Base-by-base conservation (phyloP, 805 yeast genomes). In the Lachancea kluyveri region DNA sequence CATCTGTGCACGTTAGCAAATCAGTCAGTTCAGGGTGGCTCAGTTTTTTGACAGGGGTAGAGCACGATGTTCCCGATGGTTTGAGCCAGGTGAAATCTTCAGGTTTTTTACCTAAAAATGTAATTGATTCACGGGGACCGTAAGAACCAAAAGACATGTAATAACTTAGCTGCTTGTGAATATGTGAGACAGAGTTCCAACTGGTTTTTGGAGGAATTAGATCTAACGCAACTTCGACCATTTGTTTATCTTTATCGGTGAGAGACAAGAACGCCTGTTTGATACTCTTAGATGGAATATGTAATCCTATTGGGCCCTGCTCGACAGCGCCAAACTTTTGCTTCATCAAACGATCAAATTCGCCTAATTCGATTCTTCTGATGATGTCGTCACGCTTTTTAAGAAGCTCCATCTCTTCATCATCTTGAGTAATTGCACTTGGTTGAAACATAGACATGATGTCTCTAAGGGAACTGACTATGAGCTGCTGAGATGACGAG, bases 111-210 rank as follows among this genome's bases (percentile, higher is more conserved):
- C 52, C 35, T 60, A 63, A 62, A 73, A 64, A 41, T 64, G 64
- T 56, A 34, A 79, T 68, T 13, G 71, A 70, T 28, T 71, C 76
- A 40, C 94, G 64, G 1, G 75, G 78, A 0, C 87, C 92, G 68
- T 81, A 73, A 28, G 78, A 64, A 2, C 88, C 88, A 54, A 76
- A 82, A 0, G 78, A 67, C 18, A 78, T 65, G 58, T 68, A 77
- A 51, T 74, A 79, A 7, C 74, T 67, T 41, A 79, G 60, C 39
- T 69, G 62, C 48, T 79, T 79, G 31, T 68, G 68, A 30, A 70
- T 66, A 8, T 39, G 39, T 4, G 72, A 62, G 26, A 79, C 41
- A 24, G 61, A 54, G 2, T 53, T 52, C 94, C 94, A 82, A 33
- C 69, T 64, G 31, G 64, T 64, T 8, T 24, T 10, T 13, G 21